Conservation (phyloP, 1,284 basidiomycete species). For the Puccinia horiana region DNA sequence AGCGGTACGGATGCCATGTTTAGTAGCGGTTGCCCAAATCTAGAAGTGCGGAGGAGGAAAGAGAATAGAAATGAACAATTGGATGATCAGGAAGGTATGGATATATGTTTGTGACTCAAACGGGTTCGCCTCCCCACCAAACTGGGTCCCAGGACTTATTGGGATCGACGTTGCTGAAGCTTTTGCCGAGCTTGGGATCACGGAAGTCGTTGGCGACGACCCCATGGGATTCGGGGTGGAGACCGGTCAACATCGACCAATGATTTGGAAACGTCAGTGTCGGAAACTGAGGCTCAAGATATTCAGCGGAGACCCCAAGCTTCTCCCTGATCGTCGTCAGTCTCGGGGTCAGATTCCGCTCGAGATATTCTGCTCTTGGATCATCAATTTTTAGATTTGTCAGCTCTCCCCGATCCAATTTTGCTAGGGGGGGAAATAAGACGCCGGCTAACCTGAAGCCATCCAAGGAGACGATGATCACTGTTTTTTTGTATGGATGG, state of each 20-base stretch:
- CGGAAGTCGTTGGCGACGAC: slow-evolving; percentile 38
- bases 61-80: neutral
- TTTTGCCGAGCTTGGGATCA: slow-evolving; percentile 18
- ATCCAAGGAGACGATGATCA: slow-evolving; percentile 81
- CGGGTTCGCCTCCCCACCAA: slow-evolving; percentile 88
- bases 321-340: slow-evolving; percentile 73
- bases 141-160: slow-evolving; percentile 63
- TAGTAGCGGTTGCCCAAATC: slow-evolving; percentile 85
- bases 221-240: slow-evolving; percentile 61
- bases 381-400: neutral
- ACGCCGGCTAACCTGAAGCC: slow-evolving; percentile 68
- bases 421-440: neutral
- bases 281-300: slow-evolving; percentile 63
- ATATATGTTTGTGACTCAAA: slow-evolving; percentile 60
- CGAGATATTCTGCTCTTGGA: slow-evolving; percentile 75
- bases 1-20: slow-evolving; percentile 72
- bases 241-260: slow-evolving; percentile 61
- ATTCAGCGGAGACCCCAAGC: slow-evolving; percentile 63
- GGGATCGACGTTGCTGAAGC: slow-evolving; percentile 33
- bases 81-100: too few species aligned
- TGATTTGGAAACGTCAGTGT: slow-evolving; percentile 75
- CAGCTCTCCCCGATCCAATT: neutral
- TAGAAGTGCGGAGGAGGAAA: slow-evolving; percentile 55
- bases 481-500: slow-evolving; percentile 63
- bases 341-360: slow-evolving; percentile 76